Evolutionary conservation across 2,329 filamentous ascomycete species (phyloP).

Genomic region (Sporothrix schenckii): DNA sequence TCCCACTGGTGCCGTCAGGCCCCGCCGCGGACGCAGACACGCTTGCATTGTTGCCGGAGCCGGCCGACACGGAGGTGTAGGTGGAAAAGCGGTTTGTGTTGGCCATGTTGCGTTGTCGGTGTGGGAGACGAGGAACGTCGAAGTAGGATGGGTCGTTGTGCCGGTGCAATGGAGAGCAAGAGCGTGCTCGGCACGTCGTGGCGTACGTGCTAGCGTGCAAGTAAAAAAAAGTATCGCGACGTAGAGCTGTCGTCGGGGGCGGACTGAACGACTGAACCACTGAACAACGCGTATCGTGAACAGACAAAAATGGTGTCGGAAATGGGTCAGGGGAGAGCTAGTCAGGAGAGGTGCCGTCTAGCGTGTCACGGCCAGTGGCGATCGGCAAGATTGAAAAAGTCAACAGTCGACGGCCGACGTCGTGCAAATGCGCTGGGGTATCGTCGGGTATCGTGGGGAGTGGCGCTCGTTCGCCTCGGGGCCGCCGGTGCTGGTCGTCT

Average conservation of each 20-base stretch:
- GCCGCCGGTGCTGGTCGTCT: not conserved
- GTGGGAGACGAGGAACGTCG: not conserved
- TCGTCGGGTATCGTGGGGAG: not conserved
- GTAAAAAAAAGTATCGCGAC: too few relatives aligned
- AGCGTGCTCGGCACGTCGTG: conserved; percentile 8
- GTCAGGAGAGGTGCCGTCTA: conserved; percentile 19
- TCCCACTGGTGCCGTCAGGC: conserved; percentile 46
- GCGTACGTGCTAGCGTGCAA: not conserved
- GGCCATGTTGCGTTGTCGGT: conserved; percentile 49
- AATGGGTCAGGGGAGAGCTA: conserved; percentile 9
- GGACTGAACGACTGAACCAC: not conserved
- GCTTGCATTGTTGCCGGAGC: conserved; percentile 57
- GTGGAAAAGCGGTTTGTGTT: conserved; percentile 61
- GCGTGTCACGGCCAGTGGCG: conserved; percentile 12
- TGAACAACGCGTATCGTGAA: conserved; percentile 14
- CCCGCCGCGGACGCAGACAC: conserved; percentile 12
- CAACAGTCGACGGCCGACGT: not conserved
- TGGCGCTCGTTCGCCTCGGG: not conserved
- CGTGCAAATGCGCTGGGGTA: not conserved
- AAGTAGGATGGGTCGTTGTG: not conserved
- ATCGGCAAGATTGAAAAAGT: not conserved
- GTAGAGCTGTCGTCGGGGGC: not conserved
- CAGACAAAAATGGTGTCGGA: not conserved
- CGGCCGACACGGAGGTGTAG: conserved; percentile 59
- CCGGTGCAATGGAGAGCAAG: not conserved